Percentiles rank a stretch among this genome's conserved stretches.
phyloP scores from a whole-genome alignment of 2,329 filamentous ascomycete species.

The Pseudogymnoascus sp. region DNA sequence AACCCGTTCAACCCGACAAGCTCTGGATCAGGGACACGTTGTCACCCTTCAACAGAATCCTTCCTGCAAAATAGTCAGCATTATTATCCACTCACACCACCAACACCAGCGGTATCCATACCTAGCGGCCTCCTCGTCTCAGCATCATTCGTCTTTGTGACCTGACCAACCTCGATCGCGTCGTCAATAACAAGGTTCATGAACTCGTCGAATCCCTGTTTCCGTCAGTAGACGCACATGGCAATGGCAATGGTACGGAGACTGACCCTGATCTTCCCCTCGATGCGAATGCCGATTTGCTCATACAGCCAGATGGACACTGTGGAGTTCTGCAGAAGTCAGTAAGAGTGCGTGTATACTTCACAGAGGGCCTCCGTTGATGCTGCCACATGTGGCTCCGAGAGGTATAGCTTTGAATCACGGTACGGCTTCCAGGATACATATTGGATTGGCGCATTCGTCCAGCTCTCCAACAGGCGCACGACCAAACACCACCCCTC shows the following conservation, averaged over 20 bases:
- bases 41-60: constrained; percentile 61
- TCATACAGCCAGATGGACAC: constrained; percentile 97
- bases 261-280: constrained; percentile 87
- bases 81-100: neutral
- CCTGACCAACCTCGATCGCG: constrained; percentile 81
- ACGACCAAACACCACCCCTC: neutral
- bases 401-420: neutral
- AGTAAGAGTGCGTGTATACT: constrained; percentile 23
- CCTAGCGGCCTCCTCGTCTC: constrained; percentile 74
- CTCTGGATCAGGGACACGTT: constrained; percentile 57
- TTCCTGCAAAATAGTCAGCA: constrained; percentile 36
- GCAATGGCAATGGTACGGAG: neutral
- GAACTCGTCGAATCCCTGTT: constrained; percentile 93
- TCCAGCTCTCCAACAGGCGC: neutral
- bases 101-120: constrained; percentile 41
- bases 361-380: constrained; percentile 1
- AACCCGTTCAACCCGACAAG: constrained; percentile 26
- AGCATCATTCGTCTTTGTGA: constrained; percentile 66
- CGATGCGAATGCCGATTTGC: constrained; percentile 86
- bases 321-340: constrained; percentile 49
- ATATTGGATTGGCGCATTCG: neutral
- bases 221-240: neutral
- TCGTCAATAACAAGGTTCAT: constrained; percentile 98
- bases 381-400: neutral
- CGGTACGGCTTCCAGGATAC: neutral